These are phyloP conservation scores for Globisporangium abappressorium DNA, from an alignment of 352 stramenopile species.

Conservation along the genomic window DNA sequence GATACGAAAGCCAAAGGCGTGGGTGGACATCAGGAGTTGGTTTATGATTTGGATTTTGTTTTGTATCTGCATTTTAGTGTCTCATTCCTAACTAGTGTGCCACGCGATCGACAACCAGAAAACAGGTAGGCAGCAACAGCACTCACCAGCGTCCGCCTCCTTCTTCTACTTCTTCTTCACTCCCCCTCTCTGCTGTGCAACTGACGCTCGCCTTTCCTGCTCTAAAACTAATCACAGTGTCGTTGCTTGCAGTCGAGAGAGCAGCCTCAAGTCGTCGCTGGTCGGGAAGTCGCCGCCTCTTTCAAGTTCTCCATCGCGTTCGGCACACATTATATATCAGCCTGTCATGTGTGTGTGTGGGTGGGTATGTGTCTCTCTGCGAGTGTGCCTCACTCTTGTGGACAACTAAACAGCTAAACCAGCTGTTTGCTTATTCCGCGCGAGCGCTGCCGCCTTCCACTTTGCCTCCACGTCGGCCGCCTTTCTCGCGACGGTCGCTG, in stretches of 20 bases:
- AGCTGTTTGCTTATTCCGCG: constrained; percentile 38
- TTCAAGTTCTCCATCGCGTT: neutral
- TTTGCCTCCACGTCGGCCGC: constrained; percentile 61
- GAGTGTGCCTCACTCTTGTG: constrained; percentile 3
- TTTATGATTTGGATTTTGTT: neutral
- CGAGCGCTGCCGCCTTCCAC: constrained; percentile 46
- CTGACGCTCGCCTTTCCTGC: constrained; percentile 8
- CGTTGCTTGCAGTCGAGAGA: neutral
- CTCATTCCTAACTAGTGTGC: constrained; percentile 21
- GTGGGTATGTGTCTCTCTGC: constrained; percentile 17
- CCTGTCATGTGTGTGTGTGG: constrained; percentile 19
- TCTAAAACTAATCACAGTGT: constrained; percentile 8
- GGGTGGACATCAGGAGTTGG: neutral
- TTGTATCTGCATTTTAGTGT: constrained; percentile 18
- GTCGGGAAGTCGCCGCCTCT: neutral
- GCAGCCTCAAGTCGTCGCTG: neutral
- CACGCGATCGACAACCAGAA: neutral
- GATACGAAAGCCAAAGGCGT: neutral
- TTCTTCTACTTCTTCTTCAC: neutral
- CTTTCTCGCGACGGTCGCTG: constrained; percentile 59
- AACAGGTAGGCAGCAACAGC: neutral
- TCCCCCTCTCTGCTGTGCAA: neutral
- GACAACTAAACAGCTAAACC: constrained; percentile 1
- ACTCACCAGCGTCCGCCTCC: neutral
- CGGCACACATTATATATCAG: constrained; percentile 15